Percentiles rank a stretch among this genome's conserved stretches.
Evolutionary conservation across 2,329 filamentous ascomycete genomes (phyloP).

Genomic region (Zymoseptoria tritici): DNA sequence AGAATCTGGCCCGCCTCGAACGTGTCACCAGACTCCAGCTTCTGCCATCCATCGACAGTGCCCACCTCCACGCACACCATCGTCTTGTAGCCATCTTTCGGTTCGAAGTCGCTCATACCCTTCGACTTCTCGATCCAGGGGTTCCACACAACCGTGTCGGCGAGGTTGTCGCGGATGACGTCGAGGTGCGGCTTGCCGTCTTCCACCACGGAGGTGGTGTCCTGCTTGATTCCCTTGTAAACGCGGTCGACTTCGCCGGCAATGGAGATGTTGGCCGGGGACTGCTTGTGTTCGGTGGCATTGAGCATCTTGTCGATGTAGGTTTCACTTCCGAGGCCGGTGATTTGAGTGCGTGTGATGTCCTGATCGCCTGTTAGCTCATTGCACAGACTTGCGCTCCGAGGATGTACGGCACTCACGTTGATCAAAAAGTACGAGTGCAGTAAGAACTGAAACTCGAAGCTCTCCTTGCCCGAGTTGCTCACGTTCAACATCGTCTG

Average conservation of each 20-base stretch:
- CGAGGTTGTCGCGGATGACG: slow-evolving; percentile 74
- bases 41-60: slow-evolving; percentile 69
- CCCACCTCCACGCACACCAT: slow-evolving; percentile 96
- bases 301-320: slow-evolving; percentile 79
- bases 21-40: slow-evolving; percentile 64
- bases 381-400: background rate
- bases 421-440: slow-evolving; percentile 83
- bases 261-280: slow-evolving; percentile 59
- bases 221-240: slow-evolving; percentile 60
- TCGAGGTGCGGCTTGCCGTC: slow-evolving; percentile 59
- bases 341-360: slow-evolving; percentile 64
- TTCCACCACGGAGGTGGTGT: slow-evolving; percentile 57
- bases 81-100: slow-evolving; percentile 81
- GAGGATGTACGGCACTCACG: slow-evolving; percentile 44
- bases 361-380: slow-evolving; percentile 49
- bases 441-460: slow-evolving; percentile 85
- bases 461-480: slow-evolving; percentile 74
- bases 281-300: slow-evolving; percentile 55
- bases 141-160: slow-evolving; percentile 93
- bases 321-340: slow-evolving; percentile 65
- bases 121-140: slow-evolving; percentile 83
- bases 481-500: slow-evolving; percentile 78
- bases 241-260: slow-evolving; percentile 78
- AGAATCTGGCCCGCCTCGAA: slow-evolving; percentile 59
- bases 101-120: slow-evolving; percentile 77